Percentiles rank a stretch among this genome's conserved stretches.
These are phyloP conservation scores for Boletus hoseneyae DNA, from an alignment of 1,284 basidiomycete species.

Conservation along the genomic window DNA sequence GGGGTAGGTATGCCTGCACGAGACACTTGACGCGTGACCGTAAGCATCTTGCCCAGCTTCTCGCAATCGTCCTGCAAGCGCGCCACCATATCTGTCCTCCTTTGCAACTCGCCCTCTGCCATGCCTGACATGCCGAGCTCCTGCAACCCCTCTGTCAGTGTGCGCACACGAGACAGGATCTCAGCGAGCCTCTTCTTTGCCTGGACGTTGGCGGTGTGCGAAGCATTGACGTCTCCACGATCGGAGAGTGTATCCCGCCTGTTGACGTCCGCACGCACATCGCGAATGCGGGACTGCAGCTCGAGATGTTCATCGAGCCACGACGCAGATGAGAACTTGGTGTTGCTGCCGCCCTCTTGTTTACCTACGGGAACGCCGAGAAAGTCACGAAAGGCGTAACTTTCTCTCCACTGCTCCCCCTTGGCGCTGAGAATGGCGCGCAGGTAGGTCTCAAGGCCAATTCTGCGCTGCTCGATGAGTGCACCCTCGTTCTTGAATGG, in stretches of 20 bases:
- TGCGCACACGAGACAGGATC: conserved; percentile 64
- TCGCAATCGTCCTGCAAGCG: conserved; percentile 83
- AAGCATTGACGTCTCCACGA: conserved; percentile 65
- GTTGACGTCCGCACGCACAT: conserved; percentile 80
- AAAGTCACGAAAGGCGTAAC: conserved; percentile 81
- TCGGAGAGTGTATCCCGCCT: conserved; percentile 82
- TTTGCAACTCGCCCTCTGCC: conserved; percentile 79
- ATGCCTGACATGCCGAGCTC: conserved; percentile 64
- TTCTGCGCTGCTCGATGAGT: conserved; percentile 70
- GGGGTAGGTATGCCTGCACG: conserved; percentile 32
- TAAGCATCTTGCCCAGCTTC: conserved; percentile 75
- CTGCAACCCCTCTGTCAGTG: conserved; percentile 68
- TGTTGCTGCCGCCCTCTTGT: conserved; percentile 36
- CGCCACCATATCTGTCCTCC: conserved; percentile 81
- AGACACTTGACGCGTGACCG: conserved; percentile 59
- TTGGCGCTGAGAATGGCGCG: conserved; percentile 79
- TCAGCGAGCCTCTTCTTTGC: conserved; percentile 83
- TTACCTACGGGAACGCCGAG: conserved; percentile 74
- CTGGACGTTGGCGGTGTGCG: conserved; percentile 79
- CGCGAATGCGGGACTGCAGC: conserved; percentile 70
- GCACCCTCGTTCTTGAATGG: conserved; percentile 36
- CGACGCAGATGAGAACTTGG: conserved; percentile 65
- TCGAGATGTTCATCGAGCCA: conserved; percentile 87
- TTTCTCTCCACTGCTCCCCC: conserved; percentile 80
- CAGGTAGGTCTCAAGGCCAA: conserved; percentile 81